These are phyloP conservation scores for Dionaea muscipula DNA, from an alignment of 179 eudicot genomes.

Conservation along the genomic window DNA sequence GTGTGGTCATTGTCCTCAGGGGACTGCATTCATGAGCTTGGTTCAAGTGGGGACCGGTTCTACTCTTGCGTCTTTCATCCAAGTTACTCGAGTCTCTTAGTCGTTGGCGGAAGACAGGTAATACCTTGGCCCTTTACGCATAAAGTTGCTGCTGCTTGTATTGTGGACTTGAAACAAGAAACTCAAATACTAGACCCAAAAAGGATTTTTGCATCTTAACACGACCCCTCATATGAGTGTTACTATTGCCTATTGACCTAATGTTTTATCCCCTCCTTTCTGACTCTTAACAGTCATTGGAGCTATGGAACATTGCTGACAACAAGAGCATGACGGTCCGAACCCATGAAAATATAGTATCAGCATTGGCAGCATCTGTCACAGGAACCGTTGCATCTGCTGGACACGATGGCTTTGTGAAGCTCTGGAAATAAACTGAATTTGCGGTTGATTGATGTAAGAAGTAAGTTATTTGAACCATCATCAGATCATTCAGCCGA, in stretches of 20 bases:
- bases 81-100: conserved; percentile 69
- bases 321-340: conserved; percentile 77
- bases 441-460: conserved; percentile 3
- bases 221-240: too few relatives aligned
- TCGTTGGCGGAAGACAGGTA: conserved; percentile 87
- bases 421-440: conserved; percentile 38
- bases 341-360: conserved; percentile 55
- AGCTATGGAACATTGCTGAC: conserved; percentile 87
- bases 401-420: conserved; percentile 43
- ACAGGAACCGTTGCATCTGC: conserved; percentile 60
- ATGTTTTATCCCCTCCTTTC: too few relatives aligned
- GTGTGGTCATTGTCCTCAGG: conserved; percentile 82
- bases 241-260: too few relatives aligned
- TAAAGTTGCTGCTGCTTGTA: too few relatives aligned
- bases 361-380: conserved; percentile 46
- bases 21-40: conserved; percentile 77
- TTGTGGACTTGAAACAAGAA: too few relatives aligned
- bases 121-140: conserved; percentile 3
- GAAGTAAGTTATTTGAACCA: too few relatives aligned
- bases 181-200: too few relatives aligned
- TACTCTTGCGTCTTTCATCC: conserved; percentile 98
- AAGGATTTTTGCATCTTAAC: too few relatives aligned
- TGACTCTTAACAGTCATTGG: conserved; percentile 74
- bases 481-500: too few relatives aligned
- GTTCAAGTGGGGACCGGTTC: conserved; percentile 62